Evolutionary conservation across 2,329 filamentous ascomycete species (phyloP), one percentile per base, ranked within the genome.

Genomic region (Ophiocordyceps sinensis): DNA sequence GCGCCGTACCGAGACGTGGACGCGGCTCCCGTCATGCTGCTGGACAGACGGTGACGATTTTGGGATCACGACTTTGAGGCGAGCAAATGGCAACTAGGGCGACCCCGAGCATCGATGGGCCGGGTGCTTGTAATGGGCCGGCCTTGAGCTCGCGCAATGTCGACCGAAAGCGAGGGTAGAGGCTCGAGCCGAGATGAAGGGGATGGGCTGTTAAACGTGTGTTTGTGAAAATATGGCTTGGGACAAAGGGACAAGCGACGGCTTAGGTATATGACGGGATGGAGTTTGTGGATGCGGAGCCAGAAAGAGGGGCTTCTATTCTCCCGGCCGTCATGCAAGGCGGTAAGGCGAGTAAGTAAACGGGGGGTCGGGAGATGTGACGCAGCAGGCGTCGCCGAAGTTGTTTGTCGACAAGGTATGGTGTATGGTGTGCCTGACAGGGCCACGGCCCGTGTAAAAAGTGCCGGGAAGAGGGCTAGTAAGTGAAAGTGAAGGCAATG

Each of bases 1-100:
- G 61, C 51, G 48, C 54, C 58, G 43, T 62, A 63, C 37, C 59
- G 58, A 42, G 59, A 51, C 19, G 55, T 51, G 39, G 51, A 49
- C 40, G 56, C 43, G 19, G 51, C 47, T 35, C 48, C 58, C 28
- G 55, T 57, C 57, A 59, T 60, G 44, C 50, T 60, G 44, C 50
- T 52, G 53, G 48, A 36, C 40, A 36, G 41, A 41, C 31, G 40
- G 26, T 41, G 38, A 34, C 39, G 43, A 36, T 37, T 13, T 9
- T 5, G 13, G 32, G 17, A 28, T 19, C 19, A 26, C 19, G 17
- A 14, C 23, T 15, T 30, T n/a, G 44, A 43, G 45, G 40, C 42
- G 41, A 50, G 41, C 31, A 40, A 47, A 45, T 36, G 19, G 43
- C 46, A 44, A 47, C 15, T 35, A 14, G 17, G 17, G 32, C 14